These are phyloP conservation scores for Chlorella variabilis DNA, from an alignment of 163 green algal genomes.

Conservation along the genomic window DNA sequence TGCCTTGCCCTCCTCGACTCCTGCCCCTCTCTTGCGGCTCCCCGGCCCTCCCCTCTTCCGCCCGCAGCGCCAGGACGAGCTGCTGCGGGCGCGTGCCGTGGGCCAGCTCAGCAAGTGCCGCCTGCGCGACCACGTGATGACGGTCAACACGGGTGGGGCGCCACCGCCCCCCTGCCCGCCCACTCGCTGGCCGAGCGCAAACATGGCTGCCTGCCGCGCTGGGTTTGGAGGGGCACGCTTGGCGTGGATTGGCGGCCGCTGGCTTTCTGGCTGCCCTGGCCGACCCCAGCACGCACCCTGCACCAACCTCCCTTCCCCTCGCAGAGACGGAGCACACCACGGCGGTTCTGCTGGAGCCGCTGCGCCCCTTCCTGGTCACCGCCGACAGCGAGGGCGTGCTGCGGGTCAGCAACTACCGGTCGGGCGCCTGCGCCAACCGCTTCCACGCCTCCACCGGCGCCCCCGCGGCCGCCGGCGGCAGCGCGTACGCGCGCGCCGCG, in stretches of 20 bases:
- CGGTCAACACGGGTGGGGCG: conserved; percentile 49
- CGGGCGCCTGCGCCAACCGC: conserved; percentile 66
- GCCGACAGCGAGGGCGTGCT: conserved; percentile 67
- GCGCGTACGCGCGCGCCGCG: background rate
- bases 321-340: conserved; percentile 50
- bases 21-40: no score
- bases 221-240: no score
- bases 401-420: conserved; percentile 40
- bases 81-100: conserved; percentile 5
- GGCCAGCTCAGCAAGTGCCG: background rate
- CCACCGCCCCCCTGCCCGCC: no score
- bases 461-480: background rate
- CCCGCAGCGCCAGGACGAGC: conserved; percentile 29
- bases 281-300: no score
- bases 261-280: no score
- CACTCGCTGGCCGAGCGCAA: no score
- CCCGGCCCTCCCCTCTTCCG: no score
- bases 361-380: conserved; percentile 71
- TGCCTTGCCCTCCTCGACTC: no score
- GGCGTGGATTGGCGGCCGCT: no score
- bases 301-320: background rate
- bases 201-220: no score
- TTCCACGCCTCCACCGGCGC: conserved; percentile 59
- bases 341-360: conserved; percentile 79
- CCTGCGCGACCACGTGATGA: conserved; percentile 59